A percentile compares a stretch with the other conserved stretches of the same genome.
Evolutionary conservation across 139 green algal species (phyloP).

Genomic region (Medakamo hakoo): DNA sequence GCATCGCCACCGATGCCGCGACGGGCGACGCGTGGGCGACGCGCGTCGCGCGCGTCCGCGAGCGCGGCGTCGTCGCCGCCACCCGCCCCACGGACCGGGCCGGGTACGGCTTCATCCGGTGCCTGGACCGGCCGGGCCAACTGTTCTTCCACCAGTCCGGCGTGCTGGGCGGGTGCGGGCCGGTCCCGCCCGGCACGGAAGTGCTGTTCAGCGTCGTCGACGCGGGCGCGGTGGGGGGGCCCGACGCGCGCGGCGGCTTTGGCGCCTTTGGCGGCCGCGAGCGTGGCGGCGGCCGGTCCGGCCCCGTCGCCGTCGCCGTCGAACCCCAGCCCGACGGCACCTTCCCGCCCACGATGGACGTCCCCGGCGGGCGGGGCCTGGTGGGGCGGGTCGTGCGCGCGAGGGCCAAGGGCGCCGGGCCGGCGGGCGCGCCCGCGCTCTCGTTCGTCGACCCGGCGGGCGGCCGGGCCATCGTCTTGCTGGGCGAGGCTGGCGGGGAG

Average conservation of each 20-base stretch:
- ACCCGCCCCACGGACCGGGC: not conserved
- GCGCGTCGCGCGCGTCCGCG: not conserved
- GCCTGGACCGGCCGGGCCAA: not conserved
- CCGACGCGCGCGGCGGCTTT: too few species aligned
- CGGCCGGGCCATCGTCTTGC: too few species aligned
- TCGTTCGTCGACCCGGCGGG: too few species aligned
- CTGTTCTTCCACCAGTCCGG: not conserved
- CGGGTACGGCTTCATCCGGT: not conserved
- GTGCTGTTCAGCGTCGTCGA: not conserved
- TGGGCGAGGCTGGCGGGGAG: too few species aligned
- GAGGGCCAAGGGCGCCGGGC: too few species aligned
- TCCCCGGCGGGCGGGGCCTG: not conserved
- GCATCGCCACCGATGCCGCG: not conserved
- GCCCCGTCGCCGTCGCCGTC: not conserved
- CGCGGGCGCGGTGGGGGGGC: not conserved
- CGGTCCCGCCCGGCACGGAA: not conserved
- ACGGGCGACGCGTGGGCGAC: not conserved
- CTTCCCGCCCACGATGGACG: not conserved
- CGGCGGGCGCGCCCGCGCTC: too few species aligned
- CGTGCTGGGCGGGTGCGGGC: not conserved
- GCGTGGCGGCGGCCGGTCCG: too few species aligned
- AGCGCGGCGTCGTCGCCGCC: not conserved
- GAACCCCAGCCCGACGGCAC: not conserved
- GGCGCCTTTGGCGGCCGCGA: too few species aligned
- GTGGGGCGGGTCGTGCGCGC: not conserved